Base-by-base conservation (phyloP, 2,329 filamentous ascomycete genomes). In the Corinectria fuckeliana region DNA sequence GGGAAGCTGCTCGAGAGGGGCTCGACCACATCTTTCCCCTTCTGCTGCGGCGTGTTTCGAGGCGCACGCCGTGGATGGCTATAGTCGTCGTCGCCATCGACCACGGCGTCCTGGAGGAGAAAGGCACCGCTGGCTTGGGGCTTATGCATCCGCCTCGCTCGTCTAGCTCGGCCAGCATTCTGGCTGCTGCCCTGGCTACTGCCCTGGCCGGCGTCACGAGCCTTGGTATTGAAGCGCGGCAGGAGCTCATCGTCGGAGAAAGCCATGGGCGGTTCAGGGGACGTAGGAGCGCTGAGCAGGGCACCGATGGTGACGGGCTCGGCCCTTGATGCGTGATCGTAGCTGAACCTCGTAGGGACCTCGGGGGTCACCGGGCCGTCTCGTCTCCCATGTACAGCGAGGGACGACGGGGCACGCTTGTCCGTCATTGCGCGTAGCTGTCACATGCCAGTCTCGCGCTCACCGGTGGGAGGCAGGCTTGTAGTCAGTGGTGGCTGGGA, bases 81-180 rank as follows among this genome's bases (percentile, higher is more conserved):
- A 14, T 67, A 60, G 39, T 75, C 76, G 21, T 71, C 73, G 18
- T 71, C 69, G 23, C 69, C 69, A n/a, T n/a, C n/a, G n/a, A 64
- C 67, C 18, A 81, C 68, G 3, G 77, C 69, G 62, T 83, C 81
- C 26, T 79, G 74, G 13, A 86, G 76, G 50, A 86, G 76, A 65
- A 86, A 86, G 7, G 79, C 81, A 45, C 82, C 81, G 62, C 76
- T 79, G 5, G 81, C 75, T 14, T 81, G 77, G 26, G 77, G 74
- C 67, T 78, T 83, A 52, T 80, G 74, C 39, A 67, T 72, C 58
- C 73, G 68, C 42, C 71, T 69, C 18, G 66, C 56, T 58, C 74
- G 70, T 32, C 69, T 70, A 21, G 66, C 63, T 25, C 64, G 67
- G 28, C 58, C 65, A 5, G 65, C 64, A 50, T 67, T 63, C 55